Base-by-base conservation (phyloP, 2,329 filamentous ascomycete species). In the Beauveria sp. region DNA sequence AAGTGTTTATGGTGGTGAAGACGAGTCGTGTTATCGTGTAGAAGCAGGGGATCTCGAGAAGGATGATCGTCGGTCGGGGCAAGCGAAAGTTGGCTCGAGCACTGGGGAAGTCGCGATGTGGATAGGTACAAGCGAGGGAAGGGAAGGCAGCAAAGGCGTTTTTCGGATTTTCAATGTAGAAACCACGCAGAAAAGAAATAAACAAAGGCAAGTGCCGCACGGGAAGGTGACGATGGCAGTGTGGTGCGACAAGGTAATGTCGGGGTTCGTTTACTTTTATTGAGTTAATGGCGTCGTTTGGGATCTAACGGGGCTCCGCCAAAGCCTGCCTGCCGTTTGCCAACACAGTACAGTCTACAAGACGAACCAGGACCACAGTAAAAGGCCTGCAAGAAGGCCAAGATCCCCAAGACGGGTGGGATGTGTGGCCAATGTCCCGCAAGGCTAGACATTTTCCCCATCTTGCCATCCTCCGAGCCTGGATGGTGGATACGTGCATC, bases 251-350 rank as follows among this genome's bases (percentile, higher is more conserved):
- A 28, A 46, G n/a, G 7, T 5, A 50, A 46, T 20, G 55, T 20
- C 37, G 56, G 56, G 46, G 24, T 41, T 18, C 22, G 18, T 44
- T 40, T 59, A 59, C 46, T 59, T 59, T 59, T 59, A 37, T n/a
- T 24, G 12, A 52, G 4, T 50, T 4, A 22, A 22, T 52, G 26
- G 55, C 55, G 34, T 51, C 28, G 26, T 37, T 41, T 40, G 26
- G 41, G 18, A 37, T 59, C 56, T 53, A 40, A 53, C 47, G 26
- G 48, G 56, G 56, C 48, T 53, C 37, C 3, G 24, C 34, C 48
- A 53, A 50, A 46, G 56, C 55, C 44, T 56, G 53, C 50, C 22
- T 26, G 40, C 22, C 28, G 28, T 40, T n/a, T 24, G 14, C 34
- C 56, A 46, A 22, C 22, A 22, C 22, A 22, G 22, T 22, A 43